Conservation (phyloP, 768 basidiomycete species). For the Boletus vermiculosoides region DNA sequence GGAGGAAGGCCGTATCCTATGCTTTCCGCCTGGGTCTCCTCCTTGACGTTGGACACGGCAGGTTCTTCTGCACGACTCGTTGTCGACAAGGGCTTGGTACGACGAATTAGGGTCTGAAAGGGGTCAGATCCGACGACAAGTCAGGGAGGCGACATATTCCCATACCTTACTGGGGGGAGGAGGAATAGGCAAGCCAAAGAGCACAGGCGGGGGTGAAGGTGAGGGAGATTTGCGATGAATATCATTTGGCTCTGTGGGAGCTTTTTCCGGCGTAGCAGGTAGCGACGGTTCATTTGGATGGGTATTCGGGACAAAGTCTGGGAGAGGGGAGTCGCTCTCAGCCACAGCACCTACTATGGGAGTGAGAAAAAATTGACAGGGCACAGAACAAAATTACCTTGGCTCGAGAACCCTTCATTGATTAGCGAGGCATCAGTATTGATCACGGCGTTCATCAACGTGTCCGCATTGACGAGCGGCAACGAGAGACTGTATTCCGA, state of each 20-base stretch:
- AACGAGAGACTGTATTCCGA: slow-evolving; percentile 36
- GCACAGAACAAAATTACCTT: slow-evolving; percentile 14
- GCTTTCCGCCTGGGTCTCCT: slow-evolving; percentile 8
- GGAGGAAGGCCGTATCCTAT: slow-evolving; percentile 25
- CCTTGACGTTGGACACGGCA: slow-evolving; percentile 2
- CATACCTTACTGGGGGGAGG: slow-evolving; percentile 28
- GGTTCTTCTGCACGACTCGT: slow-evolving; percentile 7
- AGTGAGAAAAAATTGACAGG: neutral
- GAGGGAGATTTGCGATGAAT: slow-evolving; percentile 7
- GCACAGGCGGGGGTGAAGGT: slow-evolving; percentile 21
- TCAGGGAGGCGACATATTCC: neutral
- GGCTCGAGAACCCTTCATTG: slow-evolving; percentile 17
- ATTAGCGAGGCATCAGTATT: slow-evolving; percentile 37
- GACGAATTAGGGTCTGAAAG: slow-evolving; percentile 27
- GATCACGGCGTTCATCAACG: slow-evolving; percentile 52
- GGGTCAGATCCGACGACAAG: neutral
- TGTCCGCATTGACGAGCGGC: slow-evolving; percentile 43
- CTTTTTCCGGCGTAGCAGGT: slow-evolving; percentile 18
- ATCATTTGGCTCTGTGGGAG: slow-evolving; percentile 15
- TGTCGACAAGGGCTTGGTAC: slow-evolving; percentile 17
- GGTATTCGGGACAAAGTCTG: slow-evolving; percentile 53
- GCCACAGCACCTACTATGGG: neutral
- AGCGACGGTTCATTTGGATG: slow-evolving; percentile 50
- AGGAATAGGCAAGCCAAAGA: slow-evolving; percentile 19
- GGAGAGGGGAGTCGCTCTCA: slow-evolving; percentile 38